Conservation (phyloP, 1,139 yeast genomes). For the Taphrina sp. region DNA sequence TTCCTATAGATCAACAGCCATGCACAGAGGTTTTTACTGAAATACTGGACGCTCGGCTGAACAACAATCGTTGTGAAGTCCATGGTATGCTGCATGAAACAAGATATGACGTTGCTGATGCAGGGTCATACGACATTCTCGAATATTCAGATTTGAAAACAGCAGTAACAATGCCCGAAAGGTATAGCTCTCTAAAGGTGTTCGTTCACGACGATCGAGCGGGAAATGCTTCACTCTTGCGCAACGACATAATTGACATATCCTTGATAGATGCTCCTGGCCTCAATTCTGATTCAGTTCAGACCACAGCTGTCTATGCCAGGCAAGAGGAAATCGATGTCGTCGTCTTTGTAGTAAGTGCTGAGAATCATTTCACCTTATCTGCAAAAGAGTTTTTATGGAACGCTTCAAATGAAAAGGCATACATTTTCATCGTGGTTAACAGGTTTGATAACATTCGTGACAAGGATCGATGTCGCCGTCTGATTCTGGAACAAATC, state of each 20-base stretch:
- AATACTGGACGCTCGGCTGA: conserved; percentile 79
- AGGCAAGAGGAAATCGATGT: conserved; percentile 96
- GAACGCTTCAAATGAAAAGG: conserved; percentile 87
- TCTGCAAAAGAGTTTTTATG: conserved; percentile 92
- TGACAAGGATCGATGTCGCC: conserved; percentile 74
- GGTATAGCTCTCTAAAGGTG: conserved; percentile 68
- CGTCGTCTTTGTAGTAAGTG: conserved; percentile 92
- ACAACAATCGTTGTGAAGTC: conserved; percentile 76
- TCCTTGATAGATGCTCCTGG: conserved; percentile 97
- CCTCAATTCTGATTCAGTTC: conserved; percentile 84
- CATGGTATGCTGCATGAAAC: conserved; percentile 78
- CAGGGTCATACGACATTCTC: conserved; percentile 61
- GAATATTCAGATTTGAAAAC: conserved; percentile 61
- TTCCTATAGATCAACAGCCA: conserved; percentile 98
- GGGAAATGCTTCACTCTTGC: conserved; percentile 65
- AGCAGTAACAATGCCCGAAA: conserved; percentile 68
- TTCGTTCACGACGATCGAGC: conserved; percentile 76
- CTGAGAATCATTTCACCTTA: conserved; percentile 91
- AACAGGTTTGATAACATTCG: conserved; percentile 83
- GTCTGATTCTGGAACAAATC: conserved; percentile 80
- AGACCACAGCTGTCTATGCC: conserved; percentile 91
- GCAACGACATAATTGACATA: conserved; percentile 90
- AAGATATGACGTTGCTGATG: conserved; percentile 60
- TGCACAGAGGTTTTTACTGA: conserved; percentile 96
- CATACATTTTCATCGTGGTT: conserved; percentile 88